These are phyloP conservation scores for Cocos nucifera DNA, from an alignment of 176 grass and related monocot species.

Conservation along the genomic window DNA sequence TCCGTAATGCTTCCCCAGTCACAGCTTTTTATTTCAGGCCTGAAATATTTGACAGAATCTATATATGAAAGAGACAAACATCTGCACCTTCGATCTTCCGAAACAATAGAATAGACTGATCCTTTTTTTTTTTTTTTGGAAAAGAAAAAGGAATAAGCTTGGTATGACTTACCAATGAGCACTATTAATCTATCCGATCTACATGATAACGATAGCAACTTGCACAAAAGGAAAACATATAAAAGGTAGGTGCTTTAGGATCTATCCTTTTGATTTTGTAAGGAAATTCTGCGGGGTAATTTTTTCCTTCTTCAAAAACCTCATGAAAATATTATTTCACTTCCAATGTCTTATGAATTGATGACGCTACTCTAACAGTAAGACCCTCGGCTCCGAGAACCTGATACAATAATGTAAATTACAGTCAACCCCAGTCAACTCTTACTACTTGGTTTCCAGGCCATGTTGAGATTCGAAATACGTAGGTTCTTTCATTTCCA, in stretches of 20 bases:
- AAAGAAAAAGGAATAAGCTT: constrained; percentile 9
- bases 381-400: constrained; percentile 73
- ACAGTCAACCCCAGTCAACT: background rate
- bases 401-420: constrained; percentile 39
- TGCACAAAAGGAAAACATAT: constrained; percentile 9
- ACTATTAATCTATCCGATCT: background rate
- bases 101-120: constrained; percentile 79
- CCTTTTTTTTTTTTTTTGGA: background rate
- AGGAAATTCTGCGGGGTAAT: constrained; percentile 63
- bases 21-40: constrained; percentile 71
- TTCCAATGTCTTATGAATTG: constrained; percentile 49
- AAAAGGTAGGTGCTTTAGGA: constrained; percentile 2
- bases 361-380: constrained; percentile 78
- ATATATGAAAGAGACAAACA: constrained; percentile 98
- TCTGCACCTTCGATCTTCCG: constrained; percentile 83
- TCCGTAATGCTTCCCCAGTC: constrained; percentile 78
- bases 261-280: constrained; percentile 84
- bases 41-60: constrained; percentile 95
- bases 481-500: too few relatives aligned
- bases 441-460: too few relatives aligned
- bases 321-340: constrained; percentile 59
- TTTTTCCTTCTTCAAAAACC: constrained; percentile 59
- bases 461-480: too few relatives aligned
- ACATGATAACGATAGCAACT: background rate
- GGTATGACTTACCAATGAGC: too few relatives aligned